A percentile compares a stretch with the other conserved stretches of the same genome.
Evolutionary conservation across 768 basidiomycete species (phyloP).

Genomic region (Dictyophora rubrovolvata): DNA sequence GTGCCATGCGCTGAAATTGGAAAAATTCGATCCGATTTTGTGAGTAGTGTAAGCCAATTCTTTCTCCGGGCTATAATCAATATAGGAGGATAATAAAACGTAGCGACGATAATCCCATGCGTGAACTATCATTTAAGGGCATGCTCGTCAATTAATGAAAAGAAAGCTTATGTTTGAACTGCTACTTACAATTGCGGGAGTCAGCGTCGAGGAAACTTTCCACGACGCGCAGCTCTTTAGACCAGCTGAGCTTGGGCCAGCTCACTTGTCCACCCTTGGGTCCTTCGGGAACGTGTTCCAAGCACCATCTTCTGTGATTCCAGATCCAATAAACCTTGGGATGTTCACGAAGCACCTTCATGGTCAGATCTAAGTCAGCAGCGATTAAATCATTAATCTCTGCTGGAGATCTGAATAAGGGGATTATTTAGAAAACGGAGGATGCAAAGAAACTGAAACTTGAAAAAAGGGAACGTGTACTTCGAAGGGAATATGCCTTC

Average conservation of each 20-base stretch:
- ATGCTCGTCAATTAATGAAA: background rate
- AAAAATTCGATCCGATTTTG: conserved; percentile 91
- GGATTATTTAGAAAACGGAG: conserved; percentile 6
- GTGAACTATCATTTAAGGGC: conserved; percentile 67
- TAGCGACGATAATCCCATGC: conserved; percentile 95
- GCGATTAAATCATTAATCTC: conserved; percentile 54
- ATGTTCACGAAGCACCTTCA: conserved; percentile 64
- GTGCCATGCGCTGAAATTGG: conserved; percentile 99
- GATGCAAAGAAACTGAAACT: background rate
- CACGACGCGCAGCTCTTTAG: conserved; percentile 73
- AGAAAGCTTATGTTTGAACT: conserved; percentile 2
- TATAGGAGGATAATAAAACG: conserved; percentile 61
- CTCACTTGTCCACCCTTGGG: conserved; percentile 42
- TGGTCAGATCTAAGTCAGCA: conserved; percentile 74
- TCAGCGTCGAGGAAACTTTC: conserved; percentile 91
- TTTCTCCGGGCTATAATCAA: conserved; percentile 40
- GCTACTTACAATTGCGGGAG: conserved; percentile 76
- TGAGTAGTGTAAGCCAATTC: conserved; percentile 80
- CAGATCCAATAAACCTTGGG: conserved; percentile 99
- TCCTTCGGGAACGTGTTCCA: conserved; percentile 73
- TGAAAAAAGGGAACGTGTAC: conserved; percentile 28
- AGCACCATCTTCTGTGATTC: conserved; percentile 95
- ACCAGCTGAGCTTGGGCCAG: conserved; percentile 82
- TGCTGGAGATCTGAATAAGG: conserved; percentile 38
- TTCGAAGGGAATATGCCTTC: conserved; percentile 58